Base-by-base conservation (phyloP, 768 basidiomycete genomes). In the Termitomyces sp. region DNA sequence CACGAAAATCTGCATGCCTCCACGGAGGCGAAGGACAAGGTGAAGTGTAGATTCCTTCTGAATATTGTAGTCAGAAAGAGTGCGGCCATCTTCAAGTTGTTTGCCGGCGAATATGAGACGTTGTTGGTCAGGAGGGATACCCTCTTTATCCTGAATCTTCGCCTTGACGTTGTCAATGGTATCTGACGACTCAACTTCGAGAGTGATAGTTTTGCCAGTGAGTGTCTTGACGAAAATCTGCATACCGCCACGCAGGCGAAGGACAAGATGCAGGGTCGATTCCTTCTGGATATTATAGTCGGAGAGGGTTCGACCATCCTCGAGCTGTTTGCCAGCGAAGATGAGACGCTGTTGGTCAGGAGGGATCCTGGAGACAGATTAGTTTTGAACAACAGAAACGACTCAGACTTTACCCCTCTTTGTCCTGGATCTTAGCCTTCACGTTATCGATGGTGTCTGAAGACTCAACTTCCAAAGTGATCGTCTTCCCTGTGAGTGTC, bases 251-350 rank as follows among this genome's bases (percentile, higher is more conserved):
- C 91, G 88, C n/a, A 96, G 84, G 70, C 93, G 89, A 30, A 95
- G 83, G 24, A 94, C 91, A 64, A 76, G 81, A 65, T 95, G 93
- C 51, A 96, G 87, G 38, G 93, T 95, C 0, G 87, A 90, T 75
- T 96, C 93, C 77, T 95, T 95, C 81, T 96, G 93, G 62, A 96
- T 94, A 69, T 93, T 92, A 68, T 93, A 92, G 62, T 90, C 90
- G 8, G 88, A 89, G 0, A 93, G 77, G 3, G 90, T 96, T 47
- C 93, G 86, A 3, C 94, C 94, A 65, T 97, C 94, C 70, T 96
- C 93, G 26, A 97, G 82, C 69, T 95, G 93, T 74, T 96, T 95
- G 57, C 93, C 93, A 45, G 93, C 93, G 60, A 95, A 96, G 76
- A 96, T 96, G n/a, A 96, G 74, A 59, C 94, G 92, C 67, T 95